Evolutionary conservation across 2,329 filamentous ascomycete genomes (phyloP), one percentile per base, ranked within the genome.

Genomic region (Graphilbum fragrans): DNA sequence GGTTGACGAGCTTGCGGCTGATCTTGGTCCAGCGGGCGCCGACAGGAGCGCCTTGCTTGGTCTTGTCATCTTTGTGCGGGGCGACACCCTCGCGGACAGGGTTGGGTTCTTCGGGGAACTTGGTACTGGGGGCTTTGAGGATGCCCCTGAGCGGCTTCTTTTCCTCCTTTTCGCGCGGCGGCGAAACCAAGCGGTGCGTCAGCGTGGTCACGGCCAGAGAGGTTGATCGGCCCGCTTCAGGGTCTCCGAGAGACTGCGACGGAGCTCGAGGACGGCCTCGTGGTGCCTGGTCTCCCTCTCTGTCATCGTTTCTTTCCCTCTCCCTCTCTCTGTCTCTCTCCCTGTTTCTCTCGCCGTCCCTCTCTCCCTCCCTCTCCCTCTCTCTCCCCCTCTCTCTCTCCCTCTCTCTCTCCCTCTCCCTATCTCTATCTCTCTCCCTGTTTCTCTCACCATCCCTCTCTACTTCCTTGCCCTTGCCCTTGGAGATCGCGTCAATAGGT

Each of bases 21-120:
- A 96, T 88, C 64, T 92, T 94, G 37, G 88, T 95, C 88, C 88
- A 95, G 41, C 86, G 76, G 27, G 88, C 88, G 43, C 82, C 84
- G 0, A 79, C 63, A 1, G 83, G 83, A 25, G 86, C 84, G 18
- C 35, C 35, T 47, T 80, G 77, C 53, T 74, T 77, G 36, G 69
- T 79, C 58, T 82, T 79, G 38, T 85, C 80, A 55, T 94, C 86
- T 62, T 94, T 94, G 55, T 94, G 75, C n/a, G 88, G 88, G 2
- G 88, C 87, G 7, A 94, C 90, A 16, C 88, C 90, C 58, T 95
- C 90, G 18, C 88, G 76, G 29, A 93, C 71, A 0, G 86, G 82
- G 49, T 87, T 81, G 1, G 77, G 75, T 47, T 94, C 82, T 54
- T 95, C 88, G 0, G 90, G 90, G 53, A 95, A 96, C 53, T 82